Evolutionary conservation across 2,329 filamentous ascomycete species (phyloP).

Genomic region (Rutstroemia sp.): DNA sequence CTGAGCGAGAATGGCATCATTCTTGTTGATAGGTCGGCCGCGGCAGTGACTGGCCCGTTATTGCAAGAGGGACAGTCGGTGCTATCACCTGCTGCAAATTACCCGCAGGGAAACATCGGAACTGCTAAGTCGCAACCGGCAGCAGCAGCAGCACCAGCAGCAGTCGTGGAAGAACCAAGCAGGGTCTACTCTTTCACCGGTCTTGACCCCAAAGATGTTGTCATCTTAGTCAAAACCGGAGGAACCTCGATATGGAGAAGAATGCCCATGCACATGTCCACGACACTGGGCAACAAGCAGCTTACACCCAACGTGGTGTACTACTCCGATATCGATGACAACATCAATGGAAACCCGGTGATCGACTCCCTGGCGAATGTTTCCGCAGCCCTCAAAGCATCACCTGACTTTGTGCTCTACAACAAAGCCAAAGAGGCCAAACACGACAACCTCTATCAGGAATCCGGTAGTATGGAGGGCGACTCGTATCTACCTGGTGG

Average conservation of each 20-base stretch:
- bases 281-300: conserved; percentile 7
- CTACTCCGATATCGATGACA: conserved; percentile 11
- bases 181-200: not conserved
- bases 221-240: conserved; percentile 15
- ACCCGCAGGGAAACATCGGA: not conserved
- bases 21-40: not conserved
- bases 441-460: conserved; percentile 12
- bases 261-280: conserved; percentile 16
- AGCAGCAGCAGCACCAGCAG: not conserved
- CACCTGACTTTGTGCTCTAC: conserved; percentile 14
- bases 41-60: not conserved
- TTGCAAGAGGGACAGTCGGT: not conserved
- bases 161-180: not conserved
- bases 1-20: conserved; percentile 12
- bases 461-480: conserved; percentile 12
- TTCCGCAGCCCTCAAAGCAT: conserved; percentile 10
- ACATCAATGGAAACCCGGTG: conserved; percentile 11
- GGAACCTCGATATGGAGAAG: conserved; percentile 13
- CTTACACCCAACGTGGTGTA: conserved; percentile 12
- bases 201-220: conserved; percentile 12
- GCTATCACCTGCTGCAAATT: not conserved
- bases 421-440: conserved; percentile 3
- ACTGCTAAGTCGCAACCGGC: too few species aligned
- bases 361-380: conserved; percentile 14
- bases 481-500: conserved; percentile 22